phyloP scores from a whole-genome alignment of 2,329 filamentous ascomycete genomes.

The Dactylonectria estremocensis region DNA sequence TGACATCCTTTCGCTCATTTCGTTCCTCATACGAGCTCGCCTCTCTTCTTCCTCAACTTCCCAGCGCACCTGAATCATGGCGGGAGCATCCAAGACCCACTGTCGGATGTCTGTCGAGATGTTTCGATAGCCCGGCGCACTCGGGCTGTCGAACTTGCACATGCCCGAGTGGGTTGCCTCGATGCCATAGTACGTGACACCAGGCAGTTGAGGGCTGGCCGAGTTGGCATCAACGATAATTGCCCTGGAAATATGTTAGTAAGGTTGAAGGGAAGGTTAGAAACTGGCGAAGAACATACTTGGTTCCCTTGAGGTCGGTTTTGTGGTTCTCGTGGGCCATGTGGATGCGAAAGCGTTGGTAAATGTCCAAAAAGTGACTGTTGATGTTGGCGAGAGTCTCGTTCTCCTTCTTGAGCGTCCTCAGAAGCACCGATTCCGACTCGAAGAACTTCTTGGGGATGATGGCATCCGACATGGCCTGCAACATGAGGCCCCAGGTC shows the following conservation, averaged over 20 bases:
- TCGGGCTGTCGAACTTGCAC: slow-evolving; percentile 78
- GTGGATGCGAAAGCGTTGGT: slow-evolving; percentile 79
- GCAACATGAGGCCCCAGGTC: slow-evolving; percentile 77
- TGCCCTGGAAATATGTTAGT: slow-evolving; percentile 51
- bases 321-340: slow-evolving; percentile 84
- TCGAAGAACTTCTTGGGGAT: slow-evolving; percentile 78
- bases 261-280: neutral
- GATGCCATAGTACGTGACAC: slow-evolving; percentile 81
- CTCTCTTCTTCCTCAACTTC: slow-evolving; percentile 70
- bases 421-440: slow-evolving; percentile 77
- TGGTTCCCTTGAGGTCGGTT: slow-evolving; percentile 77
- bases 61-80: slow-evolving; percentile 72
- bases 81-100: slow-evolving; percentile 69
- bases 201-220: slow-evolving; percentile 78
- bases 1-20: slow-evolving; percentile 62
- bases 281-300: slow-evolving; percentile 49
- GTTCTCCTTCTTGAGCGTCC: slow-evolving; percentile 80
- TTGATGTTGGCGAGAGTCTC: slow-evolving; percentile 84
- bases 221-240: slow-evolving; percentile 80
- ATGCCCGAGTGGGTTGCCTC: slow-evolving; percentile 80
- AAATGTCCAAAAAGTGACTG: slow-evolving; percentile 79
- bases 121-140: slow-evolving; percentile 75
- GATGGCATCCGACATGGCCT: slow-evolving; percentile 77
- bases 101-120: slow-evolving; percentile 65
- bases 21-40: slow-evolving; percentile 58